Evolutionary conservation across 257 asterid species (phyloP).

Genomic region (Capsicum pubescens): DNA sequence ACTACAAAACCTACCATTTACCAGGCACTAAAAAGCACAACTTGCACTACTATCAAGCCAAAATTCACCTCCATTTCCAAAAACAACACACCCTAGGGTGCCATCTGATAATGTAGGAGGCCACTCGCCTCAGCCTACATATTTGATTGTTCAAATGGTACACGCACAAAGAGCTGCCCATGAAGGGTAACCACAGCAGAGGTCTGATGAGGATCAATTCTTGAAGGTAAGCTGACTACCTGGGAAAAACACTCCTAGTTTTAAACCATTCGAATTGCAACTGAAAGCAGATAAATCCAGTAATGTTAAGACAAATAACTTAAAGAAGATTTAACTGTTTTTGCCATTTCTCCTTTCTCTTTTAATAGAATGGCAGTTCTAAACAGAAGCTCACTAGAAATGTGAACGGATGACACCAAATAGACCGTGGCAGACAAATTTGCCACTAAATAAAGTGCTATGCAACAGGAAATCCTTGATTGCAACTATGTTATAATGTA

Average conservation of each 20-base stretch:
- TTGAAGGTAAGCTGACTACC: constrained; percentile 88
- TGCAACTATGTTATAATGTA: neutral
- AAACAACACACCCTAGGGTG: neutral
- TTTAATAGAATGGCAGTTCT: neutral
- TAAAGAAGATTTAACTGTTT: neutral
- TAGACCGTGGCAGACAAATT: neutral
- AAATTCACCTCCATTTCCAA: neutral
- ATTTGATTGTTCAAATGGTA: constrained; percentile 83
- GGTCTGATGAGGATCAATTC: constrained; percentile 95
- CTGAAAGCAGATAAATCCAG: neutral
- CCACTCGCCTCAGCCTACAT: constrained; percentile 27
- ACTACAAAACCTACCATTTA: constrained; percentile 7
- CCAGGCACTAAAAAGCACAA: neutral
- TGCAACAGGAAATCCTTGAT: neutral
- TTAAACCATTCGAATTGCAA: neutral
- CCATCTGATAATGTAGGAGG: constrained; percentile 15
- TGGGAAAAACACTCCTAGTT: constrained; percentile 37
- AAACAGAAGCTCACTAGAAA: neutral
- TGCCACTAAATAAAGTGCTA: neutral
- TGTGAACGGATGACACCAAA: neutral
- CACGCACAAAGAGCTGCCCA: constrained; percentile 92
- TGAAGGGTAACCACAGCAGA: constrained; percentile 94
- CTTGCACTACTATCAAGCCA: constrained; percentile 22
- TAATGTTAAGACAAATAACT: neutral
- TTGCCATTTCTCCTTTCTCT: neutral